Evolutionary conservation across 371 early-diverging fungal genomes (phyloP).

Genomic region (Rhizomucor pusillus): DNA sequence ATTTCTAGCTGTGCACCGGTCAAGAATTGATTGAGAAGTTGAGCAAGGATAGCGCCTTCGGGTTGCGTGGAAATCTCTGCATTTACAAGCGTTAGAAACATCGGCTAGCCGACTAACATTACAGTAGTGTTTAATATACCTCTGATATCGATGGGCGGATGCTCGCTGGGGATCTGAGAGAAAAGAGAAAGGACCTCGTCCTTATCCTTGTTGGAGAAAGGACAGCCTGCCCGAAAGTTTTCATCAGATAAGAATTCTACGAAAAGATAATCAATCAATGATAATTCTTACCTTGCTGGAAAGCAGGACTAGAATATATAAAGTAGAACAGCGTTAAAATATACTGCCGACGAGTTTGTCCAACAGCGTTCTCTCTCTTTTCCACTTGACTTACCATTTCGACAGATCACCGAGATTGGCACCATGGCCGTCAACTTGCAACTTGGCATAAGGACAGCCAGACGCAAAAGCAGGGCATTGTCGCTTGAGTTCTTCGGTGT

Average conservation of each 20-base stretch:
- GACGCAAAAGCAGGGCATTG: constrained; percentile 48
- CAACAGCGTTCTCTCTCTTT: neutral
- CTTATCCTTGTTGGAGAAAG: constrained; percentile 38
- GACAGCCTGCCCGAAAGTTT: constrained; percentile 29
- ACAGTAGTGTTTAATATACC: constrained; percentile 13
- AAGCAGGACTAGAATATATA: constrained; percentile 35
- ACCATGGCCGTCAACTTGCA: constrained; percentile 29
- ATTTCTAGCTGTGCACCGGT: constrained; percentile 19
- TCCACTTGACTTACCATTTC: constrained; percentile 30
- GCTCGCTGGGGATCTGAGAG: constrained; percentile 34
- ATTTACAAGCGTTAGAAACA: constrained; percentile 1
- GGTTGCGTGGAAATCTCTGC: constrained; percentile 38
- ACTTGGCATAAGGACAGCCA: constrained; percentile 47
- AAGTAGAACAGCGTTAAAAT: neutral
- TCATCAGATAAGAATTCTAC: neutral
- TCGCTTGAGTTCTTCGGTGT: constrained; percentile 36
- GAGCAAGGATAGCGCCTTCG: constrained; percentile 38
- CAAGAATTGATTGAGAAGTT: constrained; percentile 34
- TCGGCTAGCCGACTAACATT: neutral
- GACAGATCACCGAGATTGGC: constrained; percentile 35
- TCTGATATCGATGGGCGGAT: constrained; percentile 36
- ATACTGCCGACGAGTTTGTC: neutral
- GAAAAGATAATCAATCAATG: neutral
- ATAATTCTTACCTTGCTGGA: constrained; percentile 33
- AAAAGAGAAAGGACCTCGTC: constrained; percentile 35